Evolutionary conservation across 2,329 filamentous ascomycete species (phyloP).

Genomic region (Aspergillus puulaauensis): DNA sequence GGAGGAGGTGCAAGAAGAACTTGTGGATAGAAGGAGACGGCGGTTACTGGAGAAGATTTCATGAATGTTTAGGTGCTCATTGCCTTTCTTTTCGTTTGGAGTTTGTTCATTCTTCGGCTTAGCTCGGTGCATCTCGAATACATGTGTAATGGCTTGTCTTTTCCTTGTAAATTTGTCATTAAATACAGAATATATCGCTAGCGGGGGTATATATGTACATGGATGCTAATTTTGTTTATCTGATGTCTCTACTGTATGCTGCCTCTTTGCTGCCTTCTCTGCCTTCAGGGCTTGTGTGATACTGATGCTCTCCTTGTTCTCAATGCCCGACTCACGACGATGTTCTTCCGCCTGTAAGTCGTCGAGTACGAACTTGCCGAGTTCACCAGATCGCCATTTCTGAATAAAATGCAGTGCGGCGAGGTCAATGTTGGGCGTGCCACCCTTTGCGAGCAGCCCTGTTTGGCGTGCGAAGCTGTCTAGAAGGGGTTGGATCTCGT

Average conservation of each 20-base stretch:
- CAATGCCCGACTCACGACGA: slow-evolving; percentile 40
- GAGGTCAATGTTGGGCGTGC: slow-evolving; percentile 66
- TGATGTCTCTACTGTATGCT: slow-evolving; percentile 17
- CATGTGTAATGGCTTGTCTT: slow-evolving; percentile 6
- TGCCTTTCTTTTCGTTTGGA: slow-evolving; percentile 12
- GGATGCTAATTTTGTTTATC: slow-evolving; percentile 19
- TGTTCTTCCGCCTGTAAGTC: slow-evolving; percentile 64
- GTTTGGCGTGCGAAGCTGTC: slow-evolving; percentile 69
- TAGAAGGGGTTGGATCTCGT: slow-evolving; percentile 75
- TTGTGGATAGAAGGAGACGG: slow-evolving; percentile 80
- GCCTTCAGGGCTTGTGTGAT: slow-evolving; percentile 45
- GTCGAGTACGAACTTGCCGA: slow-evolving; percentile 80
- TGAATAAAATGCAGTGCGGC: slow-evolving; percentile 79
- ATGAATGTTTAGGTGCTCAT: slow-evolving; percentile 24
- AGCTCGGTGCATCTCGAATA: slow-evolving; percentile 9
- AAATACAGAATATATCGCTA: slow-evolving; percentile 17
- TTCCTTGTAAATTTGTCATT: slow-evolving; percentile 16
- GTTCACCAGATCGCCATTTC: slow-evolving; percentile 72
- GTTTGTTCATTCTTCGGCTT: slow-evolving; percentile 5
- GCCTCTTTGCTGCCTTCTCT: slow-evolving; percentile 34
- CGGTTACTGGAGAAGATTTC: slow-evolving; percentile 80
- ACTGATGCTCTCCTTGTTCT: slow-evolving; percentile 37
- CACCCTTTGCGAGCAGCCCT: slow-evolving; percentile 74
- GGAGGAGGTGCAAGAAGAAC: slow-evolving; percentile 91
- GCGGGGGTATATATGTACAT: slow-evolving; percentile 6